Percentiles rank a stretch among this genome's conserved stretches.
These are phyloP conservation scores for Yamadazyma kitorensis DNA, from an alignment of 805 yeast genomes.

Conservation along the genomic window DNA sequence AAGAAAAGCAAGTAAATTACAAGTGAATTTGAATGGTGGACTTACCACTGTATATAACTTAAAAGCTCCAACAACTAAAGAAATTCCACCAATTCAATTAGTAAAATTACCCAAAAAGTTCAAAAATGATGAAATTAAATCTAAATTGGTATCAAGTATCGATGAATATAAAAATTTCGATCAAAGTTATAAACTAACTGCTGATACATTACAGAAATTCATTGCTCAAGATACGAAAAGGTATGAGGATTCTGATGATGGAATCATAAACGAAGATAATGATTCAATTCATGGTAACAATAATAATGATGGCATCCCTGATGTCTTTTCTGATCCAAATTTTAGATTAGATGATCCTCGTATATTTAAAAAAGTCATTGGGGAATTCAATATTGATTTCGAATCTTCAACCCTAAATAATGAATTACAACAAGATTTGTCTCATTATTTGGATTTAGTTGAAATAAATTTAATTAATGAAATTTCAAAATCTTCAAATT, in stretches of 20 bases:
- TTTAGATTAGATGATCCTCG: slow-evolving; percentile 89
- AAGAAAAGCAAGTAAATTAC: slow-evolving; percentile 27
- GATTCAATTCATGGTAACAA: slow-evolving; percentile 8
- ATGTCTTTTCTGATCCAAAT: slow-evolving; percentile 59
- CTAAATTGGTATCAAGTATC: slow-evolving; percentile 17
- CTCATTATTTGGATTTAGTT: slow-evolving; percentile 79
- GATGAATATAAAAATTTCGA: slow-evolving; percentile 36
- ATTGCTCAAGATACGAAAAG: slow-evolving; percentile 12
- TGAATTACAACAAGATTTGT: slow-evolving; percentile 69
- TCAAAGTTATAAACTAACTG: slow-evolving; percentile 37
- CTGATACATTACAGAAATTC: slow-evolving; percentile 32
- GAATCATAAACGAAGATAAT: slow-evolving; percentile 2
- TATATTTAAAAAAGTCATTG: slow-evolving; percentile 71
- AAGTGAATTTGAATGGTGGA: slow-evolving; percentile 42
- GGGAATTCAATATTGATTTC: slow-evolving; percentile 46
- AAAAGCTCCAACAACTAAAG: slow-evolving; percentile 69
- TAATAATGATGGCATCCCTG: slow-evolving; percentile 48
- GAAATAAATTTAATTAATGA: slow-evolving; percentile 79
- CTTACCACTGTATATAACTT: slow-evolving; percentile 43
- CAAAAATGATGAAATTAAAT: slow-evolving; percentile 18
- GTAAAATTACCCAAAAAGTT: slow-evolving; percentile 27
- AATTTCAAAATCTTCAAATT: slow-evolving; percentile 78
- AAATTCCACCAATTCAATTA: slow-evolving; percentile 79
- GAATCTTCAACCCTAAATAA: slow-evolving; percentile 32
- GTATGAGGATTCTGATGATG: slow-evolving; percentile 1